Base-by-base conservation (phyloP, 2,329 filamentous ascomycete genomes). In the Tympanopsis confertula region DNA sequence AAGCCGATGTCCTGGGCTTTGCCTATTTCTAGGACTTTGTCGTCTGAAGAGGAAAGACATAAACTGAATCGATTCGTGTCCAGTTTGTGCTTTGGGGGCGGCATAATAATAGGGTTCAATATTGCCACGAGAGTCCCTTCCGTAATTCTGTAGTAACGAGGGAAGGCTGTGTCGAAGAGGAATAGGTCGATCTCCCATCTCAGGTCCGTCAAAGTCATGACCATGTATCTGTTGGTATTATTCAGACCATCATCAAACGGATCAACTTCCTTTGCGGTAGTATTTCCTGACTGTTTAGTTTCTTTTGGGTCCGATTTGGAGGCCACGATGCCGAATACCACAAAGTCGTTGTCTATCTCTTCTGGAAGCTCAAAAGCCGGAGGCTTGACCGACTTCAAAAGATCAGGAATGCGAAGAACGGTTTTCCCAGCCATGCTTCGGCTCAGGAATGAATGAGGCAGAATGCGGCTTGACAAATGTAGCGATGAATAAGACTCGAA, bases 121-220 rank as follows among this genome's bases (percentile, higher is more conserved):
- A 81, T 69, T 13, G 76, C 76, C 35, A 81, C 61, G 1, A 81
- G 53, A 0, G 73, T 78, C 5, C 76, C 76, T 4, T 71, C 62
- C 0, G 68, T 66, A 19, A 81, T 62, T 45, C 77, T 75, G 66
- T 77, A 79, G 52, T 78, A 81, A 35, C 71, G 65, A 5, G 72
- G 69, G 45, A 79, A 78, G 13, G 71, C 76, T 1, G 73, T 77
- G 42, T 71, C 72, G 49, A 81, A 81, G 13, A 81, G 62, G 43
- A 74, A 80, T 20, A 78, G 62, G 42, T 80, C 74, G 17, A 81
- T 53, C 29, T 75, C 72, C 73, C 74, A 80, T 47, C 74, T 73
- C 24, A 81, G 58, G 47, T 81, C 75, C 0, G 71, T 76, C 12
- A 81, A 59, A 3, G 69, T 70, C 17, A 81, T 59, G 3, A 70